phyloP scores from a whole-genome alignment of 257 asterid species.

The Capsicum baccatum region DNA sequence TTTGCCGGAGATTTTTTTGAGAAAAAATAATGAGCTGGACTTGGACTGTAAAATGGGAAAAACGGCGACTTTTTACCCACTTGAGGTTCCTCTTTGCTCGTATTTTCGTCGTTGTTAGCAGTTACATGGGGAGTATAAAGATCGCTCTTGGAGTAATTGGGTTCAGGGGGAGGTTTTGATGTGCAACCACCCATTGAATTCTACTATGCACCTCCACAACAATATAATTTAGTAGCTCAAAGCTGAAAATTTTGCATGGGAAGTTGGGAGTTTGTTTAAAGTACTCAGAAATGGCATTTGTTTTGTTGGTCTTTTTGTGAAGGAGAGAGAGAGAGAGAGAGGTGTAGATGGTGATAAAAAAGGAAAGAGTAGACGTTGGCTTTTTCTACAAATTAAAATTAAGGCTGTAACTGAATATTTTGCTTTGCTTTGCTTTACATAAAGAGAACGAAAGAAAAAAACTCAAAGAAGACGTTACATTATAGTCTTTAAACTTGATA shows the following conservation, averaged over 20 bases:
- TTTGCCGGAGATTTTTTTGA: slow-evolving; percentile 71
- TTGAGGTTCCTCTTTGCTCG: slow-evolving; percentile 34
- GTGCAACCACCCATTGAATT: slow-evolving; percentile 68
- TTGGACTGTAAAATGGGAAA: slow-evolving; percentile 88
- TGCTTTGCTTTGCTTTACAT: neutral
- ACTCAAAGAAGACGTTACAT: neutral
- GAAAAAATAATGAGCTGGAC: slow-evolving; percentile 79
- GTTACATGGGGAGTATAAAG: slow-evolving; percentile 24
- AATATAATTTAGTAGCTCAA: slow-evolving; percentile 13
- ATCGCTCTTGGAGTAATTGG: slow-evolving; percentile 30
- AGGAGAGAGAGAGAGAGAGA: neutral
- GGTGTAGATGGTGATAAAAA: slow-evolving; percentile 24
- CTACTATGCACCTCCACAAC: neutral
- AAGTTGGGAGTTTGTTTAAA: neutral
- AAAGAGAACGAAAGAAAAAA: neutral
- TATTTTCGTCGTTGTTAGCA: slow-evolving; percentile 22
- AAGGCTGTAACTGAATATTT: slow-evolving; percentile 2
- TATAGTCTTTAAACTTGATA: no score
- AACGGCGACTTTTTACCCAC: slow-evolving; percentile 71
- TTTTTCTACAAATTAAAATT: slow-evolving; percentile 2
- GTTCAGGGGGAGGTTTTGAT: slow-evolving; percentile 56
- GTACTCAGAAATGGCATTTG: slow-evolving; percentile 20
- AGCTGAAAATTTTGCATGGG: slow-evolving; percentile 20
- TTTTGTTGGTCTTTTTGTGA: neutral
- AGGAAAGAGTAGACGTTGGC: slow-evolving; percentile 33